Base-by-base conservation (phyloP, 768 basidiomycete genomes). In the Naematelia aurantialba region DNA sequence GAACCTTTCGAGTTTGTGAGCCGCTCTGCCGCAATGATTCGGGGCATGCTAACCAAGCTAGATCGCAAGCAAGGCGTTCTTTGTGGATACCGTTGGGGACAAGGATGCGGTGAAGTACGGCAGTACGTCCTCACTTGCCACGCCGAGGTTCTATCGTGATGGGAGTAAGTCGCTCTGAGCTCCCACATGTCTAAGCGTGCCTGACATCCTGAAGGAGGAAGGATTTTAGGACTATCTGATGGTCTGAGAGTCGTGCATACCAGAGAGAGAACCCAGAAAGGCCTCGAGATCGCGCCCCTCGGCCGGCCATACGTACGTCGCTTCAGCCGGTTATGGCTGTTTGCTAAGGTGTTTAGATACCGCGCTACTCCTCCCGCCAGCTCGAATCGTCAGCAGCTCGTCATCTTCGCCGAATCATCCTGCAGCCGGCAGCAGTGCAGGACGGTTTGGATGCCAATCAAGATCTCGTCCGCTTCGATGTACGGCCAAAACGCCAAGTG, bases 11-110 rank as follows among this genome's bases (percentile, higher is more conserved):
- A 31, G 27, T 25, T 27, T n/a, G n/a, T n/a, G n/a, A n/a, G n/a
- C n/a, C n/a, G n/a, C n/a, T n/a, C n/a, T n/a, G n/a, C n/a, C n/a
- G n/a, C n/a, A n/a, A n/a, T n/a, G n/a, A n/a, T n/a, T n/a, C n/a
- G n/a, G n/a, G n/a, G n/a, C n/a, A n/a, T n/a, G n/a, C n/a, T 13
- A 30, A 3, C 47, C 24, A 13, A 19, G 22, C n/a, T 26, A 29
- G 4, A 31, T 19, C 14, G 13, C 61, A 58, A 61, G 21, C 55
- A 61, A 54, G 14, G 29, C 51, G 5, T 61, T 56, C 31, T 68
- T 68, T 29, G 17, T 25, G 4, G 67, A 68, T 26, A 65, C 47
- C 5, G 53, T 45, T 2, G 67, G 67, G 3, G 67, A 68, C 56
- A 51, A 49, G 27, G 63, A 65, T 42, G 45, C 56, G 24, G 19